These are phyloP conservation scores for Pisolithus marmoratus DNA, from an alignment of 768 basidiomycete genomes.

Conservation along the genomic window DNA sequence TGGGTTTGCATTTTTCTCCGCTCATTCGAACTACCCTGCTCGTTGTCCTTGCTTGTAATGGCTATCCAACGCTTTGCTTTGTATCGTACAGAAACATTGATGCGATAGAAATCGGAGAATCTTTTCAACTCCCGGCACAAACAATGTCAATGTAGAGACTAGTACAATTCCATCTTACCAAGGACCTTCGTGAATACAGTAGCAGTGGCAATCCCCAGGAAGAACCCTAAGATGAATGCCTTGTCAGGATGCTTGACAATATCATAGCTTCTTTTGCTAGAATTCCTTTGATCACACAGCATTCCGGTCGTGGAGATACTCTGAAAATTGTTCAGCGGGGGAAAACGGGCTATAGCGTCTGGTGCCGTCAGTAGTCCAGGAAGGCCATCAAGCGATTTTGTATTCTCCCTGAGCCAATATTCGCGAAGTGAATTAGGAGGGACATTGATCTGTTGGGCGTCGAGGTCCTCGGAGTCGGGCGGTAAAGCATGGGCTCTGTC, in stretches of 20 bases:
- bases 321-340: slow-evolving; percentile 14
- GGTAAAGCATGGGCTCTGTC: slow-evolving; percentile 27
- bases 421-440: slow-evolving; percentile 36
- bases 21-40: slow-evolving; percentile 14
- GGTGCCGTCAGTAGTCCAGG: slow-evolving; percentile 37
- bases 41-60: slow-evolving; percentile 18
- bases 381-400: slow-evolving; percentile 52
- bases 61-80: slow-evolving; percentile 16
- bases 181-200: slow-evolving; percentile 8
- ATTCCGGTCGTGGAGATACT: slow-evolving; percentile 8
- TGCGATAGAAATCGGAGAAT: not conserved
- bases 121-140: not conserved
- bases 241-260: slow-evolving; percentile 4
- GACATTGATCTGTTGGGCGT: slow-evolving; percentile 1
- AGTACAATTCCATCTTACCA: not conserved
- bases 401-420: slow-evolving; percentile 51
- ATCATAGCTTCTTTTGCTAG: not conserved
- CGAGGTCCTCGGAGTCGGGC: slow-evolving; percentile 9
- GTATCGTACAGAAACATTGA: slow-evolving; percentile 22
- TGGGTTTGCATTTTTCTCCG: slow-evolving; percentile 22
- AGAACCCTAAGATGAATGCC: slow-evolving; percentile 15
- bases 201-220: slow-evolving; percentile 7
- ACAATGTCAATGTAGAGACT: not conserved
- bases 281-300: not conserved
- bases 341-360: slow-evolving; percentile 8